phyloP scores from a whole-genome alignment of 352 stramenopile genomes.

The Phytophthora uliginosa region DNA sequence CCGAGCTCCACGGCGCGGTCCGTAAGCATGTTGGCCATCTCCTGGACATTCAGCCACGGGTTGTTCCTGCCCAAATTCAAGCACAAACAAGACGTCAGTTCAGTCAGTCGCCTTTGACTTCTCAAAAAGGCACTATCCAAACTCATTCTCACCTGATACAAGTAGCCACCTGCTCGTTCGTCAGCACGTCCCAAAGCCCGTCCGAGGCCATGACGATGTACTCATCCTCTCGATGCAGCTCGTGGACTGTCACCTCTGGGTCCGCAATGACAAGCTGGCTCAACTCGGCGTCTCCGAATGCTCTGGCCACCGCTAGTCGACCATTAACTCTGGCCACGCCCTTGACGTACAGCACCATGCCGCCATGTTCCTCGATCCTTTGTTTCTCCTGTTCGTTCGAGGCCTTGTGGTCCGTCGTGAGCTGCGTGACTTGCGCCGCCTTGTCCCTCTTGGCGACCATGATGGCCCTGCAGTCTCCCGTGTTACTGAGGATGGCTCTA shows the following conservation, averaged over 20 bases:
- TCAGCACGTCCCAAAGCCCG: conserved; percentile 80
- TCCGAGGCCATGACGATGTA: conserved; percentile 85
- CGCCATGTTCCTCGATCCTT: conserved; percentile 74
- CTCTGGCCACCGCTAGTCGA: conserved; percentile 67
- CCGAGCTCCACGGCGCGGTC: conserved; percentile 76
- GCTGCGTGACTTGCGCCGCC: conserved; percentile 38
- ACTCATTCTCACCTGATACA: conserved; percentile 57
- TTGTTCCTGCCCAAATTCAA: conserved; percentile 53
- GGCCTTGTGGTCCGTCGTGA: conserved; percentile 86
- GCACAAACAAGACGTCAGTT: conserved; percentile 19
- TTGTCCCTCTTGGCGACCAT: conserved; percentile 53
- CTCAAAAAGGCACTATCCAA: conserved; percentile 17
- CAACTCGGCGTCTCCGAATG: conserved; percentile 78
- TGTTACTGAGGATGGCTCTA: conserved; percentile 73
- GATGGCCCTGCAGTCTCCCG: conserved; percentile 81
- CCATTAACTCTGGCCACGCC: conserved; percentile 81
- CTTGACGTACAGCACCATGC: conserved; percentile 81
- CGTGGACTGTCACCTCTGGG: conserved; percentile 66
- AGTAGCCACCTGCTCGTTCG: conserved; percentile 71
- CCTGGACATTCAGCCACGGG: conserved; percentile 67
- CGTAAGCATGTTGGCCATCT: conserved; percentile 70
- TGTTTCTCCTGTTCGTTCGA: conserved; percentile 71
- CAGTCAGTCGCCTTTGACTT: conserved; percentile 1
- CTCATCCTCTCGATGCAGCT: conserved; percentile 65
- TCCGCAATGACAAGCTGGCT: conserved; percentile 69